Percentiles rank a stretch among this genome's conserved stretches.
Conservation (phyloP, 495 filamentous ascomycete genomes). For the Xanthoparmelia taractica region DNA sequence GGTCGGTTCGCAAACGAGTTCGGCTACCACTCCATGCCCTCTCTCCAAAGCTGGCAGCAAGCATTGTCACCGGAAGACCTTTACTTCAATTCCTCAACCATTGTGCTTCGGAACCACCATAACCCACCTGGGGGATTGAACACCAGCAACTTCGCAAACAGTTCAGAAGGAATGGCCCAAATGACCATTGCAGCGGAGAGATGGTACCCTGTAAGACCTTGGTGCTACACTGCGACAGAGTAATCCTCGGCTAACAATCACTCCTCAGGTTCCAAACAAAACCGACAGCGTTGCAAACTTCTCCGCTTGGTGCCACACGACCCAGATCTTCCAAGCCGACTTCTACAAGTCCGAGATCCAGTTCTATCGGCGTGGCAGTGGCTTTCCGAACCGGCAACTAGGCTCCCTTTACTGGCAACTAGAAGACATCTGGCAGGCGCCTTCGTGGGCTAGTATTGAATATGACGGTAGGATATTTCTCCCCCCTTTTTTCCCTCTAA, state of each 20-base stretch:
- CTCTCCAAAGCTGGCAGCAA: slow-evolving; percentile 52
- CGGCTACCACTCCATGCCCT: slow-evolving; percentile 61
- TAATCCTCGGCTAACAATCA: not conserved
- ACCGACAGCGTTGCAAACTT: slow-evolving; percentile 54
- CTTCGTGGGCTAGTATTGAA: slow-evolving; percentile 48
- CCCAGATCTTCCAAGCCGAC: slow-evolving; percentile 62
- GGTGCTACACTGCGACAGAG: not conserved
- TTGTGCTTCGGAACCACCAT: slow-evolving; percentile 60
- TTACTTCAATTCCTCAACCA: slow-evolving; percentile 51
- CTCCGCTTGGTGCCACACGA: slow-evolving; percentile 60
- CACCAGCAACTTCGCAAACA: slow-evolving; percentile 36
- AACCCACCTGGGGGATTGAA: slow-evolving; percentile 48
- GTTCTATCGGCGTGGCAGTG: slow-evolving; percentile 58
- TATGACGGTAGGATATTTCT: slow-evolving; percentile 10
- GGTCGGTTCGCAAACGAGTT: slow-evolving; percentile 63
- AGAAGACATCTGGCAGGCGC: slow-evolving; percentile 63
- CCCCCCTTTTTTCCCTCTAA: not conserved
- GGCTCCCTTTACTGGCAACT: slow-evolving; percentile 64
- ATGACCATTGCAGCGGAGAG: slow-evolving; percentile 54
- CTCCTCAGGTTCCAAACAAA: slow-evolving; percentile 41
- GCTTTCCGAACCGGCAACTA: slow-evolving; percentile 52
- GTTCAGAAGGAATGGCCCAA: slow-evolving; percentile 48
- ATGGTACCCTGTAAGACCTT: slow-evolving; percentile 46
- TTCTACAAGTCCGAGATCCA: slow-evolving; percentile 56
- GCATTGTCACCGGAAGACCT: slow-evolving; percentile 45